Conservation (phyloP, 2,329 filamentous ascomycete species). For the Neofusicoccum sp. region DNA sequence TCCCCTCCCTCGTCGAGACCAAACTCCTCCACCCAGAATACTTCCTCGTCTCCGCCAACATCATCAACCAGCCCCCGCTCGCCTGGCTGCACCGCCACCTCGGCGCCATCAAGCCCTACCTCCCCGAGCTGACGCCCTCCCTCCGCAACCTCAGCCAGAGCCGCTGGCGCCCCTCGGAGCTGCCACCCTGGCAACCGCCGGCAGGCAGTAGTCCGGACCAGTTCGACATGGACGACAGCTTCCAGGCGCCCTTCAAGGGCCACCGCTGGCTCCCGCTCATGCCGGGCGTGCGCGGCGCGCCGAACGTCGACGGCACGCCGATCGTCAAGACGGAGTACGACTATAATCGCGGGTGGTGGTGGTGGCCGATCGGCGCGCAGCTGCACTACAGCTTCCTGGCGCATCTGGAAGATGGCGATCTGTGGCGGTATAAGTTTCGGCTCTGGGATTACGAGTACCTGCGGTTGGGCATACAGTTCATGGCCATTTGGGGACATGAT, state of each 20-base stretch:
- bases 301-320: conserved; percentile 44
- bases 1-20: conserved; percentile 54
- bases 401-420: conserved; percentile 21
- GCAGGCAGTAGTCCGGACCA: conserved; percentile 21
- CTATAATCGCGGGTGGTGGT: conserved; percentile 43
- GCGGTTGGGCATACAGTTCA: conserved; percentile 54
- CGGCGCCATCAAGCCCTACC: conserved; percentile 53
- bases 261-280: conserved; percentile 54
- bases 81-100: conserved; percentile 55
- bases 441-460: conserved; percentile 50
- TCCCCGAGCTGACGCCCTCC: conserved; percentile 45
- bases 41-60: conserved; percentile 54
- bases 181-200: conserved; percentile 32
- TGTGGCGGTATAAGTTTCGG: conserved; percentile 22
- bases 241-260: conserved; percentile 37
- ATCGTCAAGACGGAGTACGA: conserved; percentile 51
- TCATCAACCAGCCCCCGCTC: conserved; percentile 58
- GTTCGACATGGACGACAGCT: conserved; percentile 21
- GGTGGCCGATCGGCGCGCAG: conserved; percentile 52
- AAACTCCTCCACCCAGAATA: conserved; percentile 51
- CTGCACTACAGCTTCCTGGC: conserved; percentile 41
- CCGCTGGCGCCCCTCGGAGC: conserved; percentile 41
- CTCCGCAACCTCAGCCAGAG: conserved; percentile 23
- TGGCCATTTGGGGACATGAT: conserved; percentile 53
- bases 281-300: conserved; percentile 28